A percentile compares a stretch with the other conserved stretches of the same genome.
Evolutionary conservation across 2,329 filamentous ascomycete species (phyloP).

Genomic region (Mollisia scopiformis): DNA sequence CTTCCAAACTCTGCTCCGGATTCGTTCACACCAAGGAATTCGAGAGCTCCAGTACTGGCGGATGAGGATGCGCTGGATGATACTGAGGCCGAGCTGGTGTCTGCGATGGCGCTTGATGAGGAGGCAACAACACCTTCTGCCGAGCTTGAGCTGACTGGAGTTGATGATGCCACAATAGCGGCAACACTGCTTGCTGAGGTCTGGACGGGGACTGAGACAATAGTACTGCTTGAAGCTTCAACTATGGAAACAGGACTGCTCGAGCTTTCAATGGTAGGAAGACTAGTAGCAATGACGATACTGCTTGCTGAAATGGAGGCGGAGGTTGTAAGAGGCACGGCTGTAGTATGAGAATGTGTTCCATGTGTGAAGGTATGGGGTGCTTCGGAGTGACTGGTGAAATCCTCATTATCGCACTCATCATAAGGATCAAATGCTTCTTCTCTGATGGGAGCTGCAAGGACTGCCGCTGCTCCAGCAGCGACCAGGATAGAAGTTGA

Average conservation of each 20-base stretch:
- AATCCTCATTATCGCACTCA: background rate
- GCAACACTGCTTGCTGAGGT: background rate
- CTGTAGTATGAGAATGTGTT: background rate
- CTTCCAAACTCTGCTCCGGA: constrained; percentile 67
- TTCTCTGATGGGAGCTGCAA: background rate
- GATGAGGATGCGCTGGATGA: background rate
- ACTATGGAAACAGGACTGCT: background rate
- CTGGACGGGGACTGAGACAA: background rate
- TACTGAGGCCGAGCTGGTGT: background rate
- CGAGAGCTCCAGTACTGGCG: constrained; percentile 6
- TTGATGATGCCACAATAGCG: background rate
- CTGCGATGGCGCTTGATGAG: background rate
- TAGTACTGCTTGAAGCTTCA: background rate
- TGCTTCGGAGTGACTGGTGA: background rate
- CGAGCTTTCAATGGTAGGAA: background rate
- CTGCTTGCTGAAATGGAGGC: background rate
- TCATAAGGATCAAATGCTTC: constrained; percentile 1
- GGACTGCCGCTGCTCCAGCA: constrained; percentile 1
- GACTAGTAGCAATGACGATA: background rate
- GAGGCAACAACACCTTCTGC: background rate
- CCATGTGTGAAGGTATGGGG: background rate
- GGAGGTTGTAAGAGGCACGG: background rate
- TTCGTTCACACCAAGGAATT: constrained; percentile 39
- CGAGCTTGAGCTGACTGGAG: background rate
- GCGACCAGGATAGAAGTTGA: constrained; percentile 8